Base-by-base conservation (phyloP, 2,329 filamentous ascomycete species). In the Alternaria ventricosa region DNA sequence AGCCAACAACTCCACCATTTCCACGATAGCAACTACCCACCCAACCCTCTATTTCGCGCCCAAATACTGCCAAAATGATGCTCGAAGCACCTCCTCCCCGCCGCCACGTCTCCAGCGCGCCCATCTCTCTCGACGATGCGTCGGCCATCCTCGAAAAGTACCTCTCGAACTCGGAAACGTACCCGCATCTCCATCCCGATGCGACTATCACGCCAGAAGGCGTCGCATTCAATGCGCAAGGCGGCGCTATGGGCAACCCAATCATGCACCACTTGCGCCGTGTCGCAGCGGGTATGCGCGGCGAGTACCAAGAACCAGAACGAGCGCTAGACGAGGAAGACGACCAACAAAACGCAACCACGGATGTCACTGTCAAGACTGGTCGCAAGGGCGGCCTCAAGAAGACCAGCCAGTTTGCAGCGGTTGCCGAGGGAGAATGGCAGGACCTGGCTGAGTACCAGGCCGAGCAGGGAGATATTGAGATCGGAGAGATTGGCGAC, bases 231-330 rank as follows among this genome's bases (percentile, higher is more conserved):
- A 76, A 78, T 22, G 77, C 82, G 15, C 74, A 81, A 50, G 78
- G 79, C 51, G 84, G 84, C 2, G 78, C 82, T 0, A 72, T 69
- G 18, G 83, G 84, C 46, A 82, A 83, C 8, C 78, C 87, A n/a
- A 79, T 82, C 13, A 78, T 88, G 56, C 84, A 86, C 71, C 85
- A 87, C 69, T 73, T 88, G 49, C 79, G 82, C 41, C 81, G 86
- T 51, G 83, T 88, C 9, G 84, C 85, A 65, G 82, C 83, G 6
- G 86, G 86, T 0, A 67, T 88, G 62, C 73, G 79, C 20, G 86
- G 86, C 22, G 85, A 87, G 75, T 81, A 80, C 65, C 72, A 87
- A 25, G 83, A 79, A 67, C 79, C 79, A 0, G 82, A 84, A 58
- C 74, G 81, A 9, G 78, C 73, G 30, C 73, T 82, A 10, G 83